phyloP scores from a whole-genome alignment of 768 basidiomycete genomes.

The Sarcodon aspratus region DNA sequence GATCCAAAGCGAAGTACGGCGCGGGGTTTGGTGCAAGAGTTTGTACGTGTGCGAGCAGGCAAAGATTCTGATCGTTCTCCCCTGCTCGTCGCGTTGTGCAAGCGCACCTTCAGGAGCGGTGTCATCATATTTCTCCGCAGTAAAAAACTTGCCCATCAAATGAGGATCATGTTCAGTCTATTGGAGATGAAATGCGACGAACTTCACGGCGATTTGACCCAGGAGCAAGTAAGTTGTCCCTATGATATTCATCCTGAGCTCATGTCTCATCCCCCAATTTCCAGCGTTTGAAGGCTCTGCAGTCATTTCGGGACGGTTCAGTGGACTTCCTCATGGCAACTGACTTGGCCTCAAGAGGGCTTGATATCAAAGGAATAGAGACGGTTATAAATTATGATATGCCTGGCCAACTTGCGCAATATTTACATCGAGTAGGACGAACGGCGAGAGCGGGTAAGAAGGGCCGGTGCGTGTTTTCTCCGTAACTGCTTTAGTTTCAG shows the following conservation, averaged over 20 bases:
- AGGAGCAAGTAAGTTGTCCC: conserved; percentile 67
- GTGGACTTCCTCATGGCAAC: conserved; percentile 96
- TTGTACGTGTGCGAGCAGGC: conserved; percentile 79
- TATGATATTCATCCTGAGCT: background rate
- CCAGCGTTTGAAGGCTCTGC: conserved; percentile 79
- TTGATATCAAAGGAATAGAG: conserved; percentile 96
- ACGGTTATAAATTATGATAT: conserved; percentile 99
- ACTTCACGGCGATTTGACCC: conserved; percentile 89
- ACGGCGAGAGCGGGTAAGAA: conserved; percentile 92
- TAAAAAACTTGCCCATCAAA: conserved; percentile 95
- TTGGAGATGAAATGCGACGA: conserved; percentile 87
- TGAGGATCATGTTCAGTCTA: conserved; percentile 86
- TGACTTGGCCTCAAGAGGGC: conserved; percentile 87
- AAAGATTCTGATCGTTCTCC: conserved; percentile 71
- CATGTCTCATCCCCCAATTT: conserved; percentile 1
- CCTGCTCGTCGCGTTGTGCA: conserved; percentile 73
- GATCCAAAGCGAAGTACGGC: conserved; percentile 88
- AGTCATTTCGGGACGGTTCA: conserved; percentile 75
- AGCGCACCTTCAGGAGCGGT: conserved; percentile 71
- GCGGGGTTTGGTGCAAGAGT: conserved; percentile 83
- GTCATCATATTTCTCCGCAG: conserved; percentile 93
- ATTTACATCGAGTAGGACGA: conserved; percentile 93
- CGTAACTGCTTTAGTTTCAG: background rate
- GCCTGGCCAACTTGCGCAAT: conserved; percentile 87
- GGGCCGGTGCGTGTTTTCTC: conserved; percentile 56